phyloP scores from a whole-genome alignment of 2,329 filamentous ascomycete species.

The Coleophoma cylindrospora region DNA sequence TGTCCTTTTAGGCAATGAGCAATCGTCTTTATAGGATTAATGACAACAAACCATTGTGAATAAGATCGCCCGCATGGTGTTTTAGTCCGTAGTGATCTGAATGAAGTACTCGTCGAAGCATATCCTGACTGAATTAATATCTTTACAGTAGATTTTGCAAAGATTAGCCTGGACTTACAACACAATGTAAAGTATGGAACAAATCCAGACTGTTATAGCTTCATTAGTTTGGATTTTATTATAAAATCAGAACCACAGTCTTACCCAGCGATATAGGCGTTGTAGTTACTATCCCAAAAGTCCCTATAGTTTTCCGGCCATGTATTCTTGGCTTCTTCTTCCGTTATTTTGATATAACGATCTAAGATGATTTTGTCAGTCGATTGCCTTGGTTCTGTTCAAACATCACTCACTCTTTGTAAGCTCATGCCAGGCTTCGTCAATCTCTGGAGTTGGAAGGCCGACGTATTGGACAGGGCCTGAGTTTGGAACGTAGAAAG shows the following conservation, averaged over 20 bases:
- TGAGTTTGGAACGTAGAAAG: background rate
- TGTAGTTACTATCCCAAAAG: background rate
- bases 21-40: background rate
- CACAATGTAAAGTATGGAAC: conserved; percentile 1
- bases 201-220: background rate
- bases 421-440: background rate
- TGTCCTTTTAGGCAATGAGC: background rate
- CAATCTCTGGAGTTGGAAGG: background rate
- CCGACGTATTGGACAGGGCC: background rate
- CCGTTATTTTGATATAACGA: background rate
- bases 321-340: conserved; percentile 1
- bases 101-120: background rate
- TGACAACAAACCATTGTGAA: too few relatives aligned
- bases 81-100: background rate
- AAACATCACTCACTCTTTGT: background rate
- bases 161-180: background rate
- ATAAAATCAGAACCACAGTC: background rate
- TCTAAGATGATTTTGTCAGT: background rate
- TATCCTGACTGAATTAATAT: too few relatives aligned
- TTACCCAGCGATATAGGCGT: conserved; percentile 1
- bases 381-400: background rate
- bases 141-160: too few relatives aligned
- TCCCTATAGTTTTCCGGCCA: background rate
- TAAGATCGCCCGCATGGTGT: too few relatives aligned
- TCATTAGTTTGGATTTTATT: too few relatives aligned